Conservation (phyloP, 2,329 filamentous ascomycete species). For the Bipolaris victoriae region DNA sequence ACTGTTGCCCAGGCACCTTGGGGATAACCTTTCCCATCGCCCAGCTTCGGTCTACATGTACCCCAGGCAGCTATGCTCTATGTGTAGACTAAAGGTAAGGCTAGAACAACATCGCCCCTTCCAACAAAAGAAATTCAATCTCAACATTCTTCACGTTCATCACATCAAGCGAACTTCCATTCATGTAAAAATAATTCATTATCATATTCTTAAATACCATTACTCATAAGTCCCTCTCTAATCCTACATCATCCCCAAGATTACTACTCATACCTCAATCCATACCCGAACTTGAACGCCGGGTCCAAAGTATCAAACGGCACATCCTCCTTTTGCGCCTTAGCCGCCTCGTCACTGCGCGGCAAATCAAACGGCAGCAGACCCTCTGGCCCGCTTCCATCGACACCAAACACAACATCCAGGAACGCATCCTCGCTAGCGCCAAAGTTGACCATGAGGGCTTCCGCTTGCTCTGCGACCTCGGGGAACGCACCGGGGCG, state of each 20-base stretch:
- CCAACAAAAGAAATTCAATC: too few species aligned
- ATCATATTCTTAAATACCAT: neutral
- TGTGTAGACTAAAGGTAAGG: too few species aligned
- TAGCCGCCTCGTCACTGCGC: conserved; percentile 53
- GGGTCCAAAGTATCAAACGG: conserved; percentile 49
- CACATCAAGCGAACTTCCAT: neutral
- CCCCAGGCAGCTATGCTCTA: neutral
- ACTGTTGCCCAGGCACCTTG: too few species aligned
- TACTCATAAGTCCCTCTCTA: neutral
- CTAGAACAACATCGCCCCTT: neutral
- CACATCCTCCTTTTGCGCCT: conserved; percentile 43
- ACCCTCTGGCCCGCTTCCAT: conserved; percentile 49
- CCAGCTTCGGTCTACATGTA: too few species aligned
- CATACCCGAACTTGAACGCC: conserved; percentile 45
- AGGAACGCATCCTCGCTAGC: conserved; percentile 52
- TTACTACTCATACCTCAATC: conserved; percentile 37
- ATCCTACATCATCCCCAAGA: neutral
- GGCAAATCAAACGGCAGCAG: conserved; percentile 58
- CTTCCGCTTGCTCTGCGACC: conserved; percentile 47
- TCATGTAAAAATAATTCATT: neutral
- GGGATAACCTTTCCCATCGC: too few species aligned
- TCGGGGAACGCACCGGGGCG: conserved; percentile 54
- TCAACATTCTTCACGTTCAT: too few species aligned
- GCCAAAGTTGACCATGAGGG: conserved; percentile 52
- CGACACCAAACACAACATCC: conserved; percentile 51